Evolutionary conservation across 257 asterid genomes (phyloP), one percentile per base, ranked within the genome.

Genomic region (Penstemon newberryi): DNA sequence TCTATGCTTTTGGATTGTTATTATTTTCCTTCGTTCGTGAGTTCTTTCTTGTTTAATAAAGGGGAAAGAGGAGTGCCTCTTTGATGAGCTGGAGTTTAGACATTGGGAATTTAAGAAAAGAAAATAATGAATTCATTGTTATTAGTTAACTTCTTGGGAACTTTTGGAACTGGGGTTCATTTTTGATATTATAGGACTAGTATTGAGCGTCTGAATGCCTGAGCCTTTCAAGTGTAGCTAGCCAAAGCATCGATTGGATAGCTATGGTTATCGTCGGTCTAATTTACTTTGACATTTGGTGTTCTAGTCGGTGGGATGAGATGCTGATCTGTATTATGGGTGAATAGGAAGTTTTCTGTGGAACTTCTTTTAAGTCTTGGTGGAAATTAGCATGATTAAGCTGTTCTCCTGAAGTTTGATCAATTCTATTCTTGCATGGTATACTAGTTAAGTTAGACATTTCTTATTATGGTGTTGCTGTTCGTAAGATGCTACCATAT

Each of bases 401-500:
- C 2, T 25, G 33, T 25, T 25, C 3, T 25, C 33, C 33, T 25
- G 33, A 25, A 25, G 2, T 25, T 25, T 0, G 33, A 25, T 25
- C 33, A 25, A 25, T 25, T 25, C 33, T 25, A 25, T 25, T 25
- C 33, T 25, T 25, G 33, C 33, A 25, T 25, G 33, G 33, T 25
- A 25, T 25, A 25, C 33, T 25, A 2, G 33, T 25, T 25, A 25
- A 25, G 33, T 25, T 25, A 25, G 33, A 25, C 33, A 25, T 25
- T 25, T 25, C 33, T 25, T 25, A 25, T 25, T 25, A 25, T 25
- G 33, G 33, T 25, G 33, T 25, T 25, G 33, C 33, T 25, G 33
- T 25, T 25, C 33, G 33, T 55, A 8, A 72, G 39, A 55, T 64
- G 58, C 18, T 18, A 45, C 54, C n/a, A 25, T 42, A 50, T 65